Evolutionary conservation across 2,329 filamentous ascomycete species (phyloP), one percentile per base, ranked within the genome.

Genomic region (Trichothecium roseum): DNA sequence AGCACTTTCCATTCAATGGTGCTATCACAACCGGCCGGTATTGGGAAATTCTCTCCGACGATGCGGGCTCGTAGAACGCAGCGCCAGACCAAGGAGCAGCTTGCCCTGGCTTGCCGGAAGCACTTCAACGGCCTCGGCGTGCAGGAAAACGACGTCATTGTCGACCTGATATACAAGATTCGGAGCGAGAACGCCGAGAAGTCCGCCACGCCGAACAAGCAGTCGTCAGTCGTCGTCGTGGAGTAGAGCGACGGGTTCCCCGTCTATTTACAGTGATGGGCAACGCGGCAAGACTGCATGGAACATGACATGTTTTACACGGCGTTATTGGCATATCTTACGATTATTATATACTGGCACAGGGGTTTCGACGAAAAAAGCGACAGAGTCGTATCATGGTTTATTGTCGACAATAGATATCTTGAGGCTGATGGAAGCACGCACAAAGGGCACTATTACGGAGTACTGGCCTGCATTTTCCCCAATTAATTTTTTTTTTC

Each of bases 71-170:
- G 80, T 39, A 71, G 68, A 46, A 75, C 73, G 44, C 66, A 75
- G 32, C 69, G 81, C 37, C 78, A 87, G 52, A 74, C 72, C 48
- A 83, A 83, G 52, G 78, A 85, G 27, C 72, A 83, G 44, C 64
- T 93, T 37, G 81, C 81, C 8, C 68, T 77, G 44, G 69, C 74
- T 2, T 81, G 88, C 33, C 70, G 84, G 44, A 88, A 86, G 55
- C 83, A 91, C 58, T 91, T 91, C 62, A 91, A 91, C 52, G 77
- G 75, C 24, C 68, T 84, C 44, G 81, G 81, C 13, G 74, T 89
- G 28, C 80, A 78, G 44, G 85, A 93, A 62, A 86, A 80, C 52
- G 84, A 91, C 48, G 79, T 87, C 44, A 81, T 91, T 38, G 81
- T 88, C 38, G 81, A 84, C 44, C 76, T 86, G 52, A 66, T 87